Base-by-base conservation (phyloP, 176 grass and related monocot genomes). In the Pontederia paniculata region DNA sequence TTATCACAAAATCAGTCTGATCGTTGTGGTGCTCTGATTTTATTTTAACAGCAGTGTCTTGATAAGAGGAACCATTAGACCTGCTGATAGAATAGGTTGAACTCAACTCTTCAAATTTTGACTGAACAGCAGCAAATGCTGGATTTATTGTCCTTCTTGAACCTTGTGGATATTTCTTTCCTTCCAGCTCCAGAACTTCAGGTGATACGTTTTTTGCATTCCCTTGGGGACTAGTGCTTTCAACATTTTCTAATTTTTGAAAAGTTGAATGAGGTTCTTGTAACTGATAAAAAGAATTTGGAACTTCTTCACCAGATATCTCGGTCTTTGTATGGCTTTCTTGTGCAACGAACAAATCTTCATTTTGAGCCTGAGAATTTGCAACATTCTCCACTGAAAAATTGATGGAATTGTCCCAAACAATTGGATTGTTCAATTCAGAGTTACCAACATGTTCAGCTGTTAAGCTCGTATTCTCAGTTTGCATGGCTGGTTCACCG, bases 51-150 rank as follows among this genome's bases (percentile, higher is more conserved):
- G 45, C 51, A 54, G 45, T 69, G 52, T 80, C 80, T 68, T 77
- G 52, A 77, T 61, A 75, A 10, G 79, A 57, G 60, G 73, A 73
- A 75, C 55, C 81, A 45, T 42, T 62, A 45, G 82, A 81, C 68
- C 71, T 65, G 53, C 52, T 76, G 48, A 76, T 69, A 67, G 73
- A 58, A 25, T 61, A 74, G 76, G 57, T 89, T 42, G 49, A 75
- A 70, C 77, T 84, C 66, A 88, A 58, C 73, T 88, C 83, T 84
- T 91, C 77, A 66, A 98, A 88, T 66, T 91, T 98, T 55, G 87
- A 63, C 66, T 98, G 86, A 48, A 86, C 86, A 74, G 86, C 83
- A 80, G 83, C 77, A 78, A 88, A 98, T 25, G 86, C 83, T 55
- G 93, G 80, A 75, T 91, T 98, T 61, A 75, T 78, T 17, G 21